A percentile compares a stretch with the other conserved stretches of the same genome.
phyloP scores from a whole-genome alignment of 495 filamentous ascomycete genomes.

The Hypoxylon perforatum region DNA sequence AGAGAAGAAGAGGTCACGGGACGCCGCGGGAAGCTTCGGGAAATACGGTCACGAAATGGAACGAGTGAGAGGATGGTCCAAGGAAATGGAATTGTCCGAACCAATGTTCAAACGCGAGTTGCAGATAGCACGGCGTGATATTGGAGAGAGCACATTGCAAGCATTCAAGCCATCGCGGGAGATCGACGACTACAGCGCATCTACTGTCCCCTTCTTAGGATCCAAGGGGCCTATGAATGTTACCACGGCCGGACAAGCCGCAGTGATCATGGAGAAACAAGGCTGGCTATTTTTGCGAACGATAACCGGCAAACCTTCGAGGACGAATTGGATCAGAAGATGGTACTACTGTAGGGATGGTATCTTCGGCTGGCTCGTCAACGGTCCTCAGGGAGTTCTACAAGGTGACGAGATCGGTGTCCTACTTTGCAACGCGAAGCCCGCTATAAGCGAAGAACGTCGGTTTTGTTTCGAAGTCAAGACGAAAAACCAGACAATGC shows the following conservation, averaged over 20 bases:
- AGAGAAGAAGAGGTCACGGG: conserved; percentile 77
- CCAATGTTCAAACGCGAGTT: conserved; percentile 81
- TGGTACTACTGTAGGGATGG: conserved; percentile 97
- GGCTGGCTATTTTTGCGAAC: conserved; percentile 91
- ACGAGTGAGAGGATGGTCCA: conserved; percentile 88
- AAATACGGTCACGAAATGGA: conserved; percentile 84
- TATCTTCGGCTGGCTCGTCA: conserved; percentile 95
- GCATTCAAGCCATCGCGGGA: conserved; percentile 83
- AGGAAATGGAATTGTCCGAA: conserved; percentile 89
- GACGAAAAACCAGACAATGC: conserved; percentile 90
- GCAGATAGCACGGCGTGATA: conserved; percentile 78
- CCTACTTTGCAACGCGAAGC: conserved; percentile 88
- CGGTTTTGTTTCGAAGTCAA: conserved; percentile 99
- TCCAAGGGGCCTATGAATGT: conserved; percentile 72
- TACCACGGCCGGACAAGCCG: conserved; percentile 56
- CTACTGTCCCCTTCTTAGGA: conserved; percentile 85
- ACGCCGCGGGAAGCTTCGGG: conserved; percentile 67
- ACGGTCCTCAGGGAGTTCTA: conserved; percentile 86
- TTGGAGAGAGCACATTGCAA: conserved; percentile 81
- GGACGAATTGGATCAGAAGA: conserved; percentile 85
- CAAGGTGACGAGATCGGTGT: conserved; percentile 97
- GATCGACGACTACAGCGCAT: conserved; percentile 89
- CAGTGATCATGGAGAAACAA: conserved; percentile 79
- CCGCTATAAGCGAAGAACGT: conserved; percentile 90
- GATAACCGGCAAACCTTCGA: conserved; percentile 84